A percentile compares a stretch with the other conserved stretches of the same genome.
phyloP scores from a whole-genome alignment of 2,329 filamentous ascomycete species.

The Gyromitra esculenta region DNA sequence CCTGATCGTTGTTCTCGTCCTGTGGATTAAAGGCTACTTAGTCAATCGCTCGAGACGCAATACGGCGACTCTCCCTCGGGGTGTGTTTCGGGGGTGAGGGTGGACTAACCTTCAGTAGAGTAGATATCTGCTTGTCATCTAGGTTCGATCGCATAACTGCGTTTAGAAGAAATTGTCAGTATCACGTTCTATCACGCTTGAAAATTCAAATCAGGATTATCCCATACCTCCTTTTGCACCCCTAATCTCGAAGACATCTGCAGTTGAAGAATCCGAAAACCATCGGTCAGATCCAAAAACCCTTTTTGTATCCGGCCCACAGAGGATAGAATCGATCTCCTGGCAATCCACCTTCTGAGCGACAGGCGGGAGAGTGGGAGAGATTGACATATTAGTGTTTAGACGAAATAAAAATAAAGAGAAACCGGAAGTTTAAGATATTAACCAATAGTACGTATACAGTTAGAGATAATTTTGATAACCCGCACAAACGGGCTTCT shows the following conservation, averaged over 20 bases:
- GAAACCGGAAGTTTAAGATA: not conserved
- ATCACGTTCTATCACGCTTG: not conserved
- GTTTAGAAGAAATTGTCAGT: not conserved
- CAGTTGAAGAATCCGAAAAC: constrained; percentile 23
- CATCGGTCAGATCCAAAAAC: not conserved
- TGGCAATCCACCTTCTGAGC: constrained; percentile 1
- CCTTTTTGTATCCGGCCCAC: not conserved
- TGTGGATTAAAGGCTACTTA: not conserved
- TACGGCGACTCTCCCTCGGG: not conserved
- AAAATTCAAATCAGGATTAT: not conserved
- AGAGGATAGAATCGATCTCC: constrained; percentile 10
- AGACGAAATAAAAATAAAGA: not conserved
- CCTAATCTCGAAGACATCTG: constrained; percentile 28
- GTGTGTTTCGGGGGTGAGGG: not conserved
- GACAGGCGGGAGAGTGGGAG: not conserved
- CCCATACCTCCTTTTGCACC: constrained; percentile 26
- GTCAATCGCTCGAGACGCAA: not conserved
- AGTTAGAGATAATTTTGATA: not conserved
- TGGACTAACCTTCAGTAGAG: not conserved
- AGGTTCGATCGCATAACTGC: constrained; percentile 16
- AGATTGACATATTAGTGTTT: not conserved
- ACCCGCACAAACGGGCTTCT: not conserved
- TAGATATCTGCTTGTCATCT: not conserved
- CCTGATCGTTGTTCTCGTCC: not conserved
- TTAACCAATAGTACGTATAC: not conserved